Evolutionary conservation across 345 rosid genomes (phyloP).

Genomic region (Eucalyptus cloeziana): DNA sequence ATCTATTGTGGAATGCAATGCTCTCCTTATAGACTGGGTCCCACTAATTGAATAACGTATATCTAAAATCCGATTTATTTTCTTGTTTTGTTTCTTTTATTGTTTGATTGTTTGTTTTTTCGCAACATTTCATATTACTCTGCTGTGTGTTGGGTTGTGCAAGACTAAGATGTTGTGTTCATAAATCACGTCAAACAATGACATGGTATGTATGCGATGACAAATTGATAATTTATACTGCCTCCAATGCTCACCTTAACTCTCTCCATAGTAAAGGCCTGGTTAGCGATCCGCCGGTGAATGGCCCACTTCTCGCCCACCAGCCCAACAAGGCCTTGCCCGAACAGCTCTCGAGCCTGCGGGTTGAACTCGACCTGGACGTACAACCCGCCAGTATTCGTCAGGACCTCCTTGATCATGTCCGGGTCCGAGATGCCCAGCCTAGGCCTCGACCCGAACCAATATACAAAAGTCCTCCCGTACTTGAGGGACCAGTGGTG

Average conservation of each 20-base stretch:
- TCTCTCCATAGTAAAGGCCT: conserved; percentile 51
- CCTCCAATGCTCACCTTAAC: conserved; percentile 32
- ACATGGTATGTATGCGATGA: background rate
- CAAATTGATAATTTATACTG: background rate
- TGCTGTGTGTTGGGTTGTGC: background rate
- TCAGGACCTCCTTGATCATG: conserved; percentile 45
- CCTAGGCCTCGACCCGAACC: conserved; percentile 69
- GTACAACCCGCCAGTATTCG: conserved; percentile 24
- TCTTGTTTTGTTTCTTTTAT: background rate
- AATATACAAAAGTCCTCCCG: conserved; percentile 56
- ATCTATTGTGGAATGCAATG: background rate
- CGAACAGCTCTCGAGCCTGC: conserved; percentile 38
- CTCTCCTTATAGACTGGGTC: background rate
- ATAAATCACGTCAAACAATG: background rate
- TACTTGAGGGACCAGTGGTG: conserved; percentile 37
- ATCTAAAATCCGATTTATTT: background rate
- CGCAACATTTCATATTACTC: background rate
- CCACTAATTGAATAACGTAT: background rate
- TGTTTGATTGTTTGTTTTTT: background rate
- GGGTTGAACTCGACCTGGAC: conserved; percentile 31
- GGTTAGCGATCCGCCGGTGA: conserved; percentile 51
- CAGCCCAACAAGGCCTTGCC: conserved; percentile 57
- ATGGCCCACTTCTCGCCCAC: conserved; percentile 52
- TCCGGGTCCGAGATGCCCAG: conserved; percentile 48
- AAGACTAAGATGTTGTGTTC: background rate